phyloP scores from a whole-genome alignment of 2,329 filamentous ascomycete species.

The Reticulascus tulasneorum region DNA sequence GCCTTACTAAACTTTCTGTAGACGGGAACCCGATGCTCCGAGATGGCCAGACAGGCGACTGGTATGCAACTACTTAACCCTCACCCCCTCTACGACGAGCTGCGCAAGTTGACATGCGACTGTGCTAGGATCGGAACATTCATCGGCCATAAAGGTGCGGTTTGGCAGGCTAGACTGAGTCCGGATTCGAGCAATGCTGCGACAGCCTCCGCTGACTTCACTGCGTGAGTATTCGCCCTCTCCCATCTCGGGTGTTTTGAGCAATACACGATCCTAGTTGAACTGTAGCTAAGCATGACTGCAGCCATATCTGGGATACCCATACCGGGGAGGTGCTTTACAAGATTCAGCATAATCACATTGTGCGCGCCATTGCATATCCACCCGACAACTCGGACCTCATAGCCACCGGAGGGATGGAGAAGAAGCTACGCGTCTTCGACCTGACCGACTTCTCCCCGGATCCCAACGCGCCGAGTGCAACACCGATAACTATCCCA shows the following conservation, averaged over 20 bases:
- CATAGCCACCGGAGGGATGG: constrained; percentile 87
- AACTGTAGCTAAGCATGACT: constrained; percentile 4
- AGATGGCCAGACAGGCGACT: constrained; percentile 92
- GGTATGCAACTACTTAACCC: too few relatives aligned
- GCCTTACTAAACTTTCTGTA: constrained; percentile 32
- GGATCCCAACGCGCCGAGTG: constrained; percentile 24
- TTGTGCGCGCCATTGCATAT: constrained; percentile 91
- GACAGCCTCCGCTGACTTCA: constrained; percentile 94
- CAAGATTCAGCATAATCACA: constrained; percentile 88
- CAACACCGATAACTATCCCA: constrained; percentile 42
- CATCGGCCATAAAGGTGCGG: constrained; percentile 95
- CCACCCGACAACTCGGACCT: constrained; percentile 77
- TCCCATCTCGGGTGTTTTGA: background rate
- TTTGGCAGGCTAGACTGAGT: constrained; percentile 92
- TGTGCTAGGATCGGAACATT: constrained; percentile 92
- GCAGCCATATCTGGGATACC: constrained; percentile 93
- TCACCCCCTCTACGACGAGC: background rate
- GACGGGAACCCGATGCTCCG: constrained; percentile 99
- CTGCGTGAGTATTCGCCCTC: constrained; percentile 72
- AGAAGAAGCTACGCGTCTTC: constrained; percentile 95
- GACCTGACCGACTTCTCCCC: constrained; percentile 64
- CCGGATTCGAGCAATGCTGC: constrained; percentile 84
- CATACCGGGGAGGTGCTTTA: constrained; percentile 86
- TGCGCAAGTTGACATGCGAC: constrained; percentile 34
- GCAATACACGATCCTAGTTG: background rate